These are phyloP conservation scores for Parmelia sp. DNA, from an alignment of 495 filamentous ascomycete species.

Conservation along the genomic window DNA sequence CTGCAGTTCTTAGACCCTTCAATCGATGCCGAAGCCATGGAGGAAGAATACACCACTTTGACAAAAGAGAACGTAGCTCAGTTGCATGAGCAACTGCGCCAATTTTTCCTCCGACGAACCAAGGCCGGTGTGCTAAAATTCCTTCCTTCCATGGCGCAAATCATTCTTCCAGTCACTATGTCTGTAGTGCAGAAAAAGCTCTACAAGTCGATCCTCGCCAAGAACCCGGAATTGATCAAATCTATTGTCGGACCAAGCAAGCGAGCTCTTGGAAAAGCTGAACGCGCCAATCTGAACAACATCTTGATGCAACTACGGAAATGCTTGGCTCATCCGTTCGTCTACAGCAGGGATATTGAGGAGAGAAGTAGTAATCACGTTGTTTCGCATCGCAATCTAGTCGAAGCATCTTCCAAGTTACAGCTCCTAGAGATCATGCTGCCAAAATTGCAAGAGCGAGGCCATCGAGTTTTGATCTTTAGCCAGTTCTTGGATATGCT, in stretches of 20 bases:
- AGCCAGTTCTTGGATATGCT: slow-evolving; percentile 91
- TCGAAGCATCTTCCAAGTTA: slow-evolving; percentile 89
- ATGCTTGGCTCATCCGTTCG: slow-evolving; percentile 90
- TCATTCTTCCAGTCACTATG: slow-evolving; percentile 93
- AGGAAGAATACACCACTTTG: slow-evolving; percentile 65
- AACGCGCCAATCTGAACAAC: slow-evolving; percentile 77
- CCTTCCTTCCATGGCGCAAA: slow-evolving; percentile 85
- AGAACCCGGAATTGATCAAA: slow-evolving; percentile 82
- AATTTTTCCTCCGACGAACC: slow-evolving; percentile 76
- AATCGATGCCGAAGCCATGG: slow-evolving; percentile 62
- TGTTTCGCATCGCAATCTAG: slow-evolving; percentile 65
- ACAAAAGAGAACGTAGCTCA: slow-evolving; percentile 71
- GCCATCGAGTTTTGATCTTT: slow-evolving; percentile 90
- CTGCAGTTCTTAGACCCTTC: slow-evolving; percentile 80
- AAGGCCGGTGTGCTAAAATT: slow-evolving; percentile 86
- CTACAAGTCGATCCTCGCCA: slow-evolving; percentile 86
- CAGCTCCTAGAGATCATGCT: slow-evolving; percentile 81
- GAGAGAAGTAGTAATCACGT: slow-evolving; percentile 53
- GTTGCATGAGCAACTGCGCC: slow-evolving; percentile 78
- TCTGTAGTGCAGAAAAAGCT: slow-evolving; percentile 85
- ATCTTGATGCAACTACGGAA: slow-evolving; percentile 94
- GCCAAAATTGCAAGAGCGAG: slow-evolving; percentile 79
- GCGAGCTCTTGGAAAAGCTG: slow-evolving; percentile 49
- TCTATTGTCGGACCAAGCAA: slow-evolving; percentile 63
- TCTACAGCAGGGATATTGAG: slow-evolving; percentile 85